Conservation (phyloP, 1,139 yeast genomes). For the Candida mesenterica region DNA sequence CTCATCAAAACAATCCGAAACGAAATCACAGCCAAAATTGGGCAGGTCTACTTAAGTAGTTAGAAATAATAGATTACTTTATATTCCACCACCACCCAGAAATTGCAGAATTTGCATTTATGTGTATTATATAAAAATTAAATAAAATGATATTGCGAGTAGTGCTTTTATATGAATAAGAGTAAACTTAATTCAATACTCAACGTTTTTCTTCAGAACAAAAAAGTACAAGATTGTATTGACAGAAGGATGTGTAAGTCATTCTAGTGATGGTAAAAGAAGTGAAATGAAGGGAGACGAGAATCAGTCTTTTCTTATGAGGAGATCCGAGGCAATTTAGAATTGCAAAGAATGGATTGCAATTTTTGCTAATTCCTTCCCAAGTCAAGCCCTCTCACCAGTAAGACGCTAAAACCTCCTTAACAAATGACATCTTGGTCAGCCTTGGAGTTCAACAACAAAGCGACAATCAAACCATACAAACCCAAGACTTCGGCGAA, state of each 20-base stretch:
- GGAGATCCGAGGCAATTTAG: background rate
- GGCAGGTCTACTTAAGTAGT: slow-evolving; percentile 34
- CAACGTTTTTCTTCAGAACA: background rate
- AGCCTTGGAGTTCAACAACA: slow-evolving; percentile 95
- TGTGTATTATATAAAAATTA: background rate
- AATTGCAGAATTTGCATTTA: background rate
- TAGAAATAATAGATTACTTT: too few species aligned
- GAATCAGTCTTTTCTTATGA: background rate
- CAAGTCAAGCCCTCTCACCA: too few species aligned
- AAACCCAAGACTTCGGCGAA: slow-evolving; percentile 98
- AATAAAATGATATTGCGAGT: background rate
- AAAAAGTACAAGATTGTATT: background rate
- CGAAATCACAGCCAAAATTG: slow-evolving; percentile 35
- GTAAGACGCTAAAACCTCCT: too few species aligned
- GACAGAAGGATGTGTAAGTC: background rate
- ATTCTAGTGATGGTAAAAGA: too few species aligned
- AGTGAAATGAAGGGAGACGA: slow-evolving; percentile 1
- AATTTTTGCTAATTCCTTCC: too few species aligned
- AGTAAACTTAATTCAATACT: background rate
- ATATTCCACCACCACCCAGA: background rate
- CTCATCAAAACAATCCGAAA: slow-evolving; percentile 31
- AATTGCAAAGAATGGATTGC: too few species aligned
- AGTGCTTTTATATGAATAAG: background rate
- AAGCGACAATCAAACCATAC: slow-evolving; percentile 96
- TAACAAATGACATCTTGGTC: slow-evolving; percentile 86